Base-by-base conservation (phyloP, 169 alveolate genomes). In the Plasmodium malariae region DNA sequence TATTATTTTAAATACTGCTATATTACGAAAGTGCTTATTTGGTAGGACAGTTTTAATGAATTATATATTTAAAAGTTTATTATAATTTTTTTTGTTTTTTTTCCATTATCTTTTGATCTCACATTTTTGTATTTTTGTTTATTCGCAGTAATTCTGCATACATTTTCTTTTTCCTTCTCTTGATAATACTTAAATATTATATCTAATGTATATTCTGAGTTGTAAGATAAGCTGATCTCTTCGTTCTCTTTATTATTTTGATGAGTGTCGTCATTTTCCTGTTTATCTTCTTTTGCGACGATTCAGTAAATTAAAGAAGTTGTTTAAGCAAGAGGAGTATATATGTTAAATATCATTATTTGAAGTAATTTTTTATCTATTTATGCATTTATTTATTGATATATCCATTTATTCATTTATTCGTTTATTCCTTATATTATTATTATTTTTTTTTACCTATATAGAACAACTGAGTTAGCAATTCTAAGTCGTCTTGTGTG, bases 121-220 rank as follows among this genome's bases (percentile, higher is more conserved):
- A 76, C 88, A 62, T 76, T 76, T 76, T 60, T 76, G 30, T 76
- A 76, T 37, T 76, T 76, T 48, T 76, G 73, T 43, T 76, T 76
- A n/a, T 76, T 62, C 3, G 59, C 30, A 2, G 88, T n/a, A 37
- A 76, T 76, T 76, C 59, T 60, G 24, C 72, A 76, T 21, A 32
- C n/a, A 76, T 76, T 76, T 59, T 76, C 88, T 26, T 76, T 76
- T 76, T 76, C 88, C 45, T 76, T 76, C 48, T 76, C 88, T 76
- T 76, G 88, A 65, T 76, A 76, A 65, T 76, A 76, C 26, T 76
- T 76, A 37, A 76, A 62, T 11, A 76, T 76, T 19, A 76, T 76
- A 32, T 76, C 88, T 34, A 76, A 51, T 19, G 88, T 45, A 51
- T 76, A 76, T 45, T 76, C 88, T 11, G 74, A 43, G 36, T 24